These are phyloP conservation scores for Coemansia sp. DNA, from an alignment of 192 early-diverging fungal genomes.

Conservation along the genomic window DNA sequence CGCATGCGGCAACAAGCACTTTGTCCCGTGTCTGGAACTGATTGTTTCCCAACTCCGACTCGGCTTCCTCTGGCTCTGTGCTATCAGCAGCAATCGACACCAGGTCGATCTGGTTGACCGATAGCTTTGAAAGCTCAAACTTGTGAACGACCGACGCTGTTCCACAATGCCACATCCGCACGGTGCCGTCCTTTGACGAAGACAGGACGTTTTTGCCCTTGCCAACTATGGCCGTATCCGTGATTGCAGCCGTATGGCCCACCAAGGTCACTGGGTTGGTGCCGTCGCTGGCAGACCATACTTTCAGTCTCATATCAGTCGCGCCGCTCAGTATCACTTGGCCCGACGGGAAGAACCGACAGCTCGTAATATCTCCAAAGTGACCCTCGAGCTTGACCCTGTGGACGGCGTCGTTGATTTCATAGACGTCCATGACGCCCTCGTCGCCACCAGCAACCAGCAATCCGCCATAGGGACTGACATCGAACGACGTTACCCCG, in stretches of 20 bases:
- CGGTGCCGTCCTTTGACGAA: slow-evolving; percentile 38
- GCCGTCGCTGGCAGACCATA: slow-evolving; percentile 77
- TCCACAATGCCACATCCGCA: slow-evolving; percentile 50
- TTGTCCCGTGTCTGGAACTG: slow-evolving; percentile 34
- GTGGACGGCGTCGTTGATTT: slow-evolving; percentile 16
- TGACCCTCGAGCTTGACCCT: slow-evolving; percentile 55
- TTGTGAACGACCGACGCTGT: slow-evolving; percentile 17
- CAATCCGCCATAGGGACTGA: slow-evolving; percentile 34
- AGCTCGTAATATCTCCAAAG: slow-evolving; percentile 62
- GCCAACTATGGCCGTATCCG: slow-evolving; percentile 64
- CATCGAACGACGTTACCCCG: slow-evolving; percentile 38
- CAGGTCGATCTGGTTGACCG: slow-evolving; percentile 31
- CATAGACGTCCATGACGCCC: slow-evolving; percentile 41
- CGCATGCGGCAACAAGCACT: slow-evolving; percentile 27
- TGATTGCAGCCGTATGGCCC: slow-evolving; percentile 63
- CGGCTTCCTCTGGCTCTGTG: neutral
- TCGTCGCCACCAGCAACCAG: slow-evolving; percentile 43
- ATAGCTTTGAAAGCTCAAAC: slow-evolving; percentile 23
- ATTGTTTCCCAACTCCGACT: neutral
- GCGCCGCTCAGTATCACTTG: slow-evolving; percentile 69
- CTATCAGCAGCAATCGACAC: neutral
- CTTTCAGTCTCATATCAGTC: slow-evolving; percentile 62
- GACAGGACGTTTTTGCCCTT: slow-evolving; percentile 66
- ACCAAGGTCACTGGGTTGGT: slow-evolving; percentile 68
- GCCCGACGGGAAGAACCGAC: slow-evolving; percentile 72